These are phyloP conservation scores for Russula emetica DNA, from an alignment of 768 basidiomycete genomes.

Conservation along the genomic window DNA sequence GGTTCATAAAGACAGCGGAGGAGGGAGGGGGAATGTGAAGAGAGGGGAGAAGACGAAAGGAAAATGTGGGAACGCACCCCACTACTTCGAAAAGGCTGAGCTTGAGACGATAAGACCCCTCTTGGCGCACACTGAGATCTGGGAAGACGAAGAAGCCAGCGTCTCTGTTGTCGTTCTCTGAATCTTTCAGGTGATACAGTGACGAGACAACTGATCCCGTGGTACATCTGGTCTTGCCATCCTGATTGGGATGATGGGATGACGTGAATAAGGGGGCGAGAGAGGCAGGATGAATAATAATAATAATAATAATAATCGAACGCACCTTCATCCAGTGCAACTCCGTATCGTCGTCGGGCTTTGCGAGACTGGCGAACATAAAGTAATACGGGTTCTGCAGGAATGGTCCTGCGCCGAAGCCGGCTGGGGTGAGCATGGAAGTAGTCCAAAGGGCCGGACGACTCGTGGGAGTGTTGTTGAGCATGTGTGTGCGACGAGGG, in stretches of 20 bases:
- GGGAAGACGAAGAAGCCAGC: conserved; percentile 97
- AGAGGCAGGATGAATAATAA: too few relatives aligned
- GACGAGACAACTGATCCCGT: conserved; percentile 88
- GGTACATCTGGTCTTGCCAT: conserved; percentile 87
- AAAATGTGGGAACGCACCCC: conserved; percentile 53
- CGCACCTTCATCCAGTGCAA: conserved; percentile 78
- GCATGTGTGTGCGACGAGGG: conserved; percentile 6
- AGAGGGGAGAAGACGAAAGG: conserved; percentile 7
- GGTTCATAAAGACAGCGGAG: conserved; percentile 3
- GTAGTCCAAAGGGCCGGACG: conserved; percentile 18
- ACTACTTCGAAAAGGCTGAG: conserved; percentile 85
- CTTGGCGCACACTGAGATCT: conserved; percentile 86
- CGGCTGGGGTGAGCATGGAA: conserved; percentile 26
- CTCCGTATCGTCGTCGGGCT: conserved; percentile 85
- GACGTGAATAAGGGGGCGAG: neutral
- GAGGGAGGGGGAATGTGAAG: conserved; percentile 8
- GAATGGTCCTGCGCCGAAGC: conserved; percentile 52
- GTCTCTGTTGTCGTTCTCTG: conserved; percentile 57
- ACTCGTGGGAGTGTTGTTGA: conserved; percentile 8
- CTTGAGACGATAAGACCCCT: conserved; percentile 80
- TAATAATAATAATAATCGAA: too few relatives aligned
- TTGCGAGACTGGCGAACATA: conserved; percentile 88
- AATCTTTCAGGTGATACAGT: conserved; percentile 78
- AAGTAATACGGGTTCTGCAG: conserved; percentile 94
- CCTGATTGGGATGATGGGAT: conserved; percentile 41